Base-by-base conservation (phyloP, 1,284 basidiomycete genomes). In the Trametes sp. region DNA sequence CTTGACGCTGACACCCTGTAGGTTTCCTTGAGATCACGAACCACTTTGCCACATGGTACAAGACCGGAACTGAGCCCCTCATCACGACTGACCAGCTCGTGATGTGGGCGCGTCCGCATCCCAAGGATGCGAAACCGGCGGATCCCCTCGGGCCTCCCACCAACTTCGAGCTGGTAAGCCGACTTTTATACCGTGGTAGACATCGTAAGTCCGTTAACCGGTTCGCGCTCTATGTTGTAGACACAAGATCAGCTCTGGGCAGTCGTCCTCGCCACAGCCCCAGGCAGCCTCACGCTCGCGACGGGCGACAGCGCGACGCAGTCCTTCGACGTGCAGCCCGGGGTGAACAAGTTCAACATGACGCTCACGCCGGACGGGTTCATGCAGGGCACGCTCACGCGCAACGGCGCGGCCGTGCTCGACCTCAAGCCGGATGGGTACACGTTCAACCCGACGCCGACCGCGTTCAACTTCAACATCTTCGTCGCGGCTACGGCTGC, bases 41-140 rank as follows among this genome's bases (percentile, higher is more conserved):
- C 28, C 92, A 92, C 78, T 94, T 92, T 70, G 82, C 89, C 5
- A 81, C 82, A 5, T 89, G 87, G 1, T 95, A 88, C 82, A 94
- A 93, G 80, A 89, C 85, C 14, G 93, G 93, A 44, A 66, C 74
- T 2, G 89, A 84, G 70, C 91, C 93, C 10, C 42, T 76, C 8
- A 82, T 93, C 68, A 77, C 82, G 31, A 79, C 86, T 69, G 92
- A 94, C 75, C 78, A 84, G 68, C 79, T 94, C 60, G 77, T 87
- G 69, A 81, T 93, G 77, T 93, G 89, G 88, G 84, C 89, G 48
- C 83, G 93, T 58, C 86, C 91, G 13, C 92, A 94, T 69, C 80
- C 89, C 13, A 80, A 82, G 54, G 73, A 80, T 42, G 91, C 90
- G 7, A 74, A 74, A 24, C 45, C 73, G 3, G 73, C 79, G 1